Evolutionary conservation across 306 rosid genomes (phyloP), one percentile per base, ranked within the genome.

Genomic region (Pterocarpus santalinus): DNA sequence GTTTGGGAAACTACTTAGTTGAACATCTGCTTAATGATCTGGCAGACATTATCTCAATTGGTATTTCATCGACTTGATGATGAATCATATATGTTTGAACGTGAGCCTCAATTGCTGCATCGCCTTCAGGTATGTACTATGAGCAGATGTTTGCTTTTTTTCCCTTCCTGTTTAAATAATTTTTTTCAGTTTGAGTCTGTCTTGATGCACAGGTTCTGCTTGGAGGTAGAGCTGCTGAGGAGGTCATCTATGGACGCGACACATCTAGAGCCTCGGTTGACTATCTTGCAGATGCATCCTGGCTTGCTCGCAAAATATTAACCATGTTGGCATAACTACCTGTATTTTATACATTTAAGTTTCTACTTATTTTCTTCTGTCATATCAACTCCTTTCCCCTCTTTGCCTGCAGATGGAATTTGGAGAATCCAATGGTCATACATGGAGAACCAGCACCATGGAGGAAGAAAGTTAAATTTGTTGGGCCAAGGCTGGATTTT

Each of bases 291-390:
- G 94, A 93, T 87, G 99, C 99, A 62, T 90, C 98, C 55, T 96
- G 98, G 97, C 97, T 96, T 81, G 98, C 99, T 78, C 99, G 98
- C 76, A 92, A 96, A 96, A 93, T 96, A 78, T 80, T 96, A 77
- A 92, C 98, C 82, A 90, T 96, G 99, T 93, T 46, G 35, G 94
- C 78, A 77, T 78, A 80, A 67, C 56, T 41, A 34, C 60, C 75
- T 70, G 41, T 47, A 69, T 65, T 30, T 65, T 53, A 9, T 52
- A 46, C 70, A 63, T 49, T 44, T 41, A 13, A 47, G 28, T 67
- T 55, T 80, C 44, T 78, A 14, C 47, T 66, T 83, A 55, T 58
- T 67, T 10, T 83, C 39, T 41, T 58, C 38, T 75, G 69, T 36
- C 65, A 62, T 61, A 81, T 68, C 7, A 52, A 69, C 52, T 85